Base-by-base conservation (phyloP, 148 eudicot genomes). In the Selenicereus undatus region DNA sequence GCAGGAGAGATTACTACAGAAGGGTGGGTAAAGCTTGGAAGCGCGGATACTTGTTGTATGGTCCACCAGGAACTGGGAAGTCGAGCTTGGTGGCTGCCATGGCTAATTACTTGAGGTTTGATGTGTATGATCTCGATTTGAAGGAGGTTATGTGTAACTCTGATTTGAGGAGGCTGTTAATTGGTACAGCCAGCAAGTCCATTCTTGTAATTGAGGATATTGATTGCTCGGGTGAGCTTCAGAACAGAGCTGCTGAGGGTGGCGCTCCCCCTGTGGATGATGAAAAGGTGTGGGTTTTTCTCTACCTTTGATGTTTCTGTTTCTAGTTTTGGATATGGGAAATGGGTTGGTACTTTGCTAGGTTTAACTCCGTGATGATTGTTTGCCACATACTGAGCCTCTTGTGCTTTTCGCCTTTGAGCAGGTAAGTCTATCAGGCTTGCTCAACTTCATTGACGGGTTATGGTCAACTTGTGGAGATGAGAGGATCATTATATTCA, bases 401-500 rank as follows among this genome's bases (percentile, higher is more conserved):
- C 35, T 18, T 30, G 0, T 10, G 39, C 26, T 36, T 39, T 45
- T 29, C 35, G 4, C 36, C 36, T 48, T 30, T 8, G 18, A 27
- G 76, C 82, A 92, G 97, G 84, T 91, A 11, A 92, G 90, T 22
- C 73, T 91, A 52, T 89, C 97, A 20, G 97, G 92, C 20, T 60
- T 90, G 78, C 89, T 92, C 20, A 92, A 90, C 80, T 92, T 92
- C 83, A 86, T 90, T 0, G 95, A 90, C 14, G 95, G 93, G 10
- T 60, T 92, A 80, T 92, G 97, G 97, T 92, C 97, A 11, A 88
- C 88, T n/a, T 89, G 92, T 73, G 94, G 94, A n/a, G 97, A 92
- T 66, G 94, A 90, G 66, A 80, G 92, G 27, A 89, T 89, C n/a
- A 88, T 92, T n/a, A 80, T 92, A 10, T 90, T 92, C 87, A 92